Evolutionary conservation across 305 asterid species (phyloP).

Genomic region (Andrographis paniculata): DNA sequence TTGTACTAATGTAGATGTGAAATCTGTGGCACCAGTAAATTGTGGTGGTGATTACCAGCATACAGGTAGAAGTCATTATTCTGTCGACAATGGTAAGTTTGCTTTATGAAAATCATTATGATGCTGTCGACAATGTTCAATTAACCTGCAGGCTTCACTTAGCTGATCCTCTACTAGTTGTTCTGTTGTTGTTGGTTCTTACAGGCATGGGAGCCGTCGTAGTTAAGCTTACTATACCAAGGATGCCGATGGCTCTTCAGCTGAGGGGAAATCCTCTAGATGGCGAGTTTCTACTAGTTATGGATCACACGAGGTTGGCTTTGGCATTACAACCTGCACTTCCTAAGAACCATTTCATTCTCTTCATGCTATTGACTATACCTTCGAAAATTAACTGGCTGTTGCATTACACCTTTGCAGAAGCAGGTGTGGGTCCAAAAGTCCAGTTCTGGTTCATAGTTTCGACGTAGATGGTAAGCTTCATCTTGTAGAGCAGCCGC

Average conservation of each 20-base stretch:
- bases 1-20: constrained; percentile 39
- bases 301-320: constrained; percentile 42
- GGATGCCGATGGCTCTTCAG: constrained; percentile 45
- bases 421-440: constrained; percentile 69
- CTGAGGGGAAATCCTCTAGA: constrained; percentile 42
- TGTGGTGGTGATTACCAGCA: constrained; percentile 44
- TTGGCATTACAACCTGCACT: constrained; percentile 9
- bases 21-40: constrained; percentile 28
- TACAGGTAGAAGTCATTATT: constrained; percentile 35
- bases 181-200: constrained; percentile 36
- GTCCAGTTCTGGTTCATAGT: constrained; percentile 41
- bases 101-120: no score
- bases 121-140: no score
- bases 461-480: not conserved
- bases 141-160: constrained; percentile 1
- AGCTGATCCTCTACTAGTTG: not conserved
- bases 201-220: constrained; percentile 55
- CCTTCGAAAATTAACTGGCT: constrained; percentile 3
- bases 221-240: constrained; percentile 35
- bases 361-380: not conserved
- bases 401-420: constrained; percentile 25
- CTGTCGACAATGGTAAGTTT: constrained; percentile 46
- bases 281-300: constrained; percentile 35
- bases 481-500: no score
- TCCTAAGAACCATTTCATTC: not conserved